These are phyloP conservation scores for Aspergillus unguis DNA, from an alignment of 2,329 filamentous ascomycete genomes.

Conservation along the genomic window DNA sequence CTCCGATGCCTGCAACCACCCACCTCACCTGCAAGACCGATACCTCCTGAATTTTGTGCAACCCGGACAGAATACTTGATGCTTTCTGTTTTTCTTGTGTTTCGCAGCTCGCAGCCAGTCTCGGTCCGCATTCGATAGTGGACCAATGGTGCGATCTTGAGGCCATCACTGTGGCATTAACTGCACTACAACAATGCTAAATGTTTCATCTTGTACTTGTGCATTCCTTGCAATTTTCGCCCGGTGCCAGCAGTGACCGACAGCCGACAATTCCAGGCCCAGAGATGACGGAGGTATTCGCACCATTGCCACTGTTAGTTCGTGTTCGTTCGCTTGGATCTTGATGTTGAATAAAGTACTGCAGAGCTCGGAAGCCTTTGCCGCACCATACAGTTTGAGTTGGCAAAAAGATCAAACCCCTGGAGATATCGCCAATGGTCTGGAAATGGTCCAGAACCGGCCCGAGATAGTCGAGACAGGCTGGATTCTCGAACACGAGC, in stretches of 20 bases:
- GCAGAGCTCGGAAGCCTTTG: too few species aligned
- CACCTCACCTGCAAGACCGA: too few species aligned
- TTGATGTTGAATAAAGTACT: too few species aligned
- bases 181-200: background rate
- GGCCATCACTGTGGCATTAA: conserved; percentile 4
- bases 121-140: background rate
- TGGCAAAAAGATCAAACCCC: background rate
- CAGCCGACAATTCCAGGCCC: background rate
- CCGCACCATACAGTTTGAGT: background rate
- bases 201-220: conserved; percentile 1
- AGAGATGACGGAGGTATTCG: background rate
- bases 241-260: background rate
- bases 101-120: too few species aligned
- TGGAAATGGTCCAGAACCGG: conserved; percentile 4
- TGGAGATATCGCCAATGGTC: background rate
- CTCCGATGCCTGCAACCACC: too few species aligned
- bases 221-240: background rate
- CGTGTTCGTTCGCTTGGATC: too few species aligned
- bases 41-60: too few species aligned
- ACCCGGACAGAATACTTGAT: too few species aligned
- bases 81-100: too few species aligned
- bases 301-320: too few species aligned
- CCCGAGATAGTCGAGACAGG: conserved; percentile 1
- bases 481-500: conserved; percentile 2
- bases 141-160: background rate